Percentiles rank a stretch among this genome's conserved stretches.
These are phyloP conservation scores for Talaromyces sp. DNA, from an alignment of 2,329 filamentous ascomycete species.

Conservation along the genomic window DNA sequence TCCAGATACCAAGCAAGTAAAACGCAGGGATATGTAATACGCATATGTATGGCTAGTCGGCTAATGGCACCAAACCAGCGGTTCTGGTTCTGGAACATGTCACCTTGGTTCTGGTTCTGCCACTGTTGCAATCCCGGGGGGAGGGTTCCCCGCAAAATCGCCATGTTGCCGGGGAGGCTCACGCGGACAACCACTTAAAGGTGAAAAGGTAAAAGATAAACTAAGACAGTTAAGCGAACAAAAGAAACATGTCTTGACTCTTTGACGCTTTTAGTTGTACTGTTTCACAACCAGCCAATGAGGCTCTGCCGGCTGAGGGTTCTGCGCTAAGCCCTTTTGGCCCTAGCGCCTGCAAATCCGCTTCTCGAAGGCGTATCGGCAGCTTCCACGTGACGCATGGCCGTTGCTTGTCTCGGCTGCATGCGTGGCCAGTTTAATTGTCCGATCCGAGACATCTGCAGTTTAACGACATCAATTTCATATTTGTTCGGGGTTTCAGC, in stretches of 20 bases:
- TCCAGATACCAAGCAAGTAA: too few species aligned
- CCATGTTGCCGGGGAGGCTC: neutral
- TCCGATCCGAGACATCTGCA: neutral
- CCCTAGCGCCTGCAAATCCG: neutral
- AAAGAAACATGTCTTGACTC: neutral
- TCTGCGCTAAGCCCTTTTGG: neutral
- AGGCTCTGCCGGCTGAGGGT: neutral
- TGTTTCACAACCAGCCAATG: neutral
- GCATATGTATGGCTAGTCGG: neutral
- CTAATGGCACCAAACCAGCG: neutral
- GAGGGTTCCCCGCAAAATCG: neutral
- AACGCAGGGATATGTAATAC: neutral
- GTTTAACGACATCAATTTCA: too few species aligned
- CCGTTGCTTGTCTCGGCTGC: neutral
- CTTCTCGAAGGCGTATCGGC: neutral
- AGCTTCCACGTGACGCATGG: neutral
- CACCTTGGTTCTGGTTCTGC: neutral
- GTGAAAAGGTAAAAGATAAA: neutral
- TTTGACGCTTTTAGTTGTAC: neutral
- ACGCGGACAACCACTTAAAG: neutral
- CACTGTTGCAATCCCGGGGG: neutral
- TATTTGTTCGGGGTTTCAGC: too few species aligned
- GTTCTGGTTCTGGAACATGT: neutral
- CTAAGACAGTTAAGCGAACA: neutral
- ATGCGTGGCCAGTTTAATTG: neutral